Evolutionary conservation across 345 rosid genomes (phyloP), one percentile per base, ranked within the genome.

Genomic region (Reutealis trisperma): DNA sequence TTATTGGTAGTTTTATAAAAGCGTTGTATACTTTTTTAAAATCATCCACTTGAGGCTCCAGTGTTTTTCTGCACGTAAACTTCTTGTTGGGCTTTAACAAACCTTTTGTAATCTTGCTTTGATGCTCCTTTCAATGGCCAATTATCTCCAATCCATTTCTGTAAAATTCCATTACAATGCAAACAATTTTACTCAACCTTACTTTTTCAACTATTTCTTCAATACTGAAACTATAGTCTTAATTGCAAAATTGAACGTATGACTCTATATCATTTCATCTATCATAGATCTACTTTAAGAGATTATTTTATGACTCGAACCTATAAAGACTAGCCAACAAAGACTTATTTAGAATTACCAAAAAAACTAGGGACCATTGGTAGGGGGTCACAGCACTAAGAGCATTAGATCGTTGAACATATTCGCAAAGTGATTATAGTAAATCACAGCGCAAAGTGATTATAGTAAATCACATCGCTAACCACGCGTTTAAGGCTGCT

Each of bases 401-500:
- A 45, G 73, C 69, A 49, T 68, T 60, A 61, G 75, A 21, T 42
- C 88, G 59, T 4, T 61, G 71, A 6, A 84, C 12, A 4, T 1
- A 0, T 66, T 67, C 8, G 63, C 54, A 71, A 70, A 84, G 1
- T 83, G 80, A 24, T 77, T 83, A 77, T 85, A 83, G 62, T 72
- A 85, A n/a, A n/a, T n/a, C n/a, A n/a, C n/a, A n/a, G n/a, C 8
- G 63, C 54, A 71, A 70, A 84, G 1, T 83, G 80, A 24, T 77
- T 83, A 77, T 85, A 83, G 62, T 72, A 85, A n/a, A n/a, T n/a
- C 71, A 87, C 83, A 27, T 87, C 88, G 12, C 84, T 82, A 70
- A n/a, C 86, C 44, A 74, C 86, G 2, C 75, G 55, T 37, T 58
- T 34, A 3, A 84, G 78, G 63, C n/a, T 24, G 9, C 69, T 19